phyloP scores from a whole-genome alignment of 1,139 yeast genomes.

The Yarrowia galli region DNA sequence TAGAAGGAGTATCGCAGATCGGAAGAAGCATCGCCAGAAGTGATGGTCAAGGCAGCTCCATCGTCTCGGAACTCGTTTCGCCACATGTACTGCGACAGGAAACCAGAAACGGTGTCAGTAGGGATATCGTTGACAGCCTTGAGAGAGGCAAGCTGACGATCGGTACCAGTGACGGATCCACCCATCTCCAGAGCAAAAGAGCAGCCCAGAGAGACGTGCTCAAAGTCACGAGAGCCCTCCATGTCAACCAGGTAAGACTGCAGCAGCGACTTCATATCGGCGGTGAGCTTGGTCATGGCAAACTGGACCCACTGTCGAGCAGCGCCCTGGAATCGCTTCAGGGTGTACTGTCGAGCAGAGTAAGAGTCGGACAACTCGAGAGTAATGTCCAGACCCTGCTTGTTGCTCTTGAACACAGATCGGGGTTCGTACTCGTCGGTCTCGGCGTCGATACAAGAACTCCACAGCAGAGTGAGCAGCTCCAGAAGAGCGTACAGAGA shows the following conservation, averaged over 20 bases:
- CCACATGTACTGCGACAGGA: constrained; percentile 82
- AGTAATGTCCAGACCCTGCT: constrained; percentile 56
- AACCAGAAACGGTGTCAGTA: constrained; percentile 71
- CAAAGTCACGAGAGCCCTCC: constrained; percentile 49
- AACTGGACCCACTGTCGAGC: constrained; percentile 72
- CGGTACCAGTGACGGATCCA: constrained; percentile 69
- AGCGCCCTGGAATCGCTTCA: constrained; percentile 63
- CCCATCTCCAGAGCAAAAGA: constrained; percentile 92
- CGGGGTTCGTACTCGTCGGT: constrained; percentile 85
- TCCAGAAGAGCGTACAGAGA: constrained; percentile 83
- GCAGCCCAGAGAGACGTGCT: constrained; percentile 72
- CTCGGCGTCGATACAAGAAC: constrained; percentile 86
- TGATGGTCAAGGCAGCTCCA: constrained; percentile 42
- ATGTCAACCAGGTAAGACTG: constrained; percentile 71
- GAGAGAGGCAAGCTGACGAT: constrained; percentile 52
- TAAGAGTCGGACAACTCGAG: constrained; percentile 80
- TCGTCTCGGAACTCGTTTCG: constrained; percentile 49
- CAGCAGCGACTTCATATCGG: constrained; percentile 78
- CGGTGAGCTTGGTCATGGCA: constrained; percentile 63
- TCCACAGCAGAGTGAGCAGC: constrained; percentile 75
- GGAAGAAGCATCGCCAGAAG: constrained; percentile 49
- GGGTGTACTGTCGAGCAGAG: constrained; percentile 74
- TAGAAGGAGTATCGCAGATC: constrained; percentile 41
- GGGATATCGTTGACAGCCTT: constrained; percentile 43
- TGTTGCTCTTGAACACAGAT: constrained; percentile 66